Evolutionary conservation across 495 filamentous ascomycete genomes (phyloP), one percentile per base, ranked within the genome.

Genomic region (Penicillium waksmanii): DNA sequence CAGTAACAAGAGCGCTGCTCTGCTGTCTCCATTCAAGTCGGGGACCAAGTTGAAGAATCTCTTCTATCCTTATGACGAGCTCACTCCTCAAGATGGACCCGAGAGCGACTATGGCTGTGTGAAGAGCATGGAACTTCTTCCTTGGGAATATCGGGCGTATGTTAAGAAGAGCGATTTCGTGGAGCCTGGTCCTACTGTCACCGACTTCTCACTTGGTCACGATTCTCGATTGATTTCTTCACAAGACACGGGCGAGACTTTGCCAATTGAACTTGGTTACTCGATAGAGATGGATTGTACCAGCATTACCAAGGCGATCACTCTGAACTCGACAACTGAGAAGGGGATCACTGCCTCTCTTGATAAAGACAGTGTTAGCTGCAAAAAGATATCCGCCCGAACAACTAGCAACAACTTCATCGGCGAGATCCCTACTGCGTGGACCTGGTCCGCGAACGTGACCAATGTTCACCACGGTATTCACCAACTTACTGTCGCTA

Each of bases 121-220:
- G 15, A 49, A 57, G 17, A 68, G 62, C 15, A 65, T 88, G 48
- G 67, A 77, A 18, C 66, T 88, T 65, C 53, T 73, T n/a, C 76
- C 82, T 0, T 89, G 77, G 71, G 82, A 82, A 50, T 88, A 79
- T 70, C 81, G 83, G n/a, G 80, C 80, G 7, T 86, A 83, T 65
- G 85, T 87, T 0, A 80, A 79, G 4, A 67, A 64, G 13, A 57
- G 67, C 7, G 55, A 64, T 5, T 87, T 74, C 59, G 62, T 81
- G 5, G 55, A 66, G 35, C 81, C 82, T 9, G 72, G 76, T 2
- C 85, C 85, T 5, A 80, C 82, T 58, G 81, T 88, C 59, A 87
- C 85, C 6, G 73, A 77, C 23, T 85, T 89, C 60, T 27, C 65
- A 1, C 86, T 86, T 0, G 83, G 84, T 11, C 86, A 89, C 61